phyloP scores from a whole-genome alignment of 2,329 filamentous ascomycete species.

The Hymenoscyphus linearis region DNA sequence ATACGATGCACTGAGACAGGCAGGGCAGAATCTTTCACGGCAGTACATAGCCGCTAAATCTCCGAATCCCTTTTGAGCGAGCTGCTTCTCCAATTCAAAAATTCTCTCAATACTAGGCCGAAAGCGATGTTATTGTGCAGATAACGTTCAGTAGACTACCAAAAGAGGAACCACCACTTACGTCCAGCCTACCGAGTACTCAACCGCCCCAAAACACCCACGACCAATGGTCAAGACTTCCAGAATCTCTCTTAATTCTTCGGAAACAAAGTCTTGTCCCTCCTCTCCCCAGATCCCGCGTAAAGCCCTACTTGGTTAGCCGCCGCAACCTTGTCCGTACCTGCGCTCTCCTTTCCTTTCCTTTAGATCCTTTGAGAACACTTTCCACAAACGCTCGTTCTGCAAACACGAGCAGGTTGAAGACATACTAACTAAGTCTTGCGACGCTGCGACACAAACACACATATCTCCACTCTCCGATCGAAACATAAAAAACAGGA shows the following conservation, averaged over 20 bases:
- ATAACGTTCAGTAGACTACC: neutral
- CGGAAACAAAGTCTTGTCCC: neutral
- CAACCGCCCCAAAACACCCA: neutral
- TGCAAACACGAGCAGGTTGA: neutral
- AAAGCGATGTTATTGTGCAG: neutral
- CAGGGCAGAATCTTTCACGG: neutral
- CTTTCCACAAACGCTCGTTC: neutral
- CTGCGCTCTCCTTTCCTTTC: neutral
- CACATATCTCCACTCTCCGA: neutral
- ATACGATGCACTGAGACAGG: neutral
- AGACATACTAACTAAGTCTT: neutral
- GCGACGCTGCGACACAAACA: neutral
- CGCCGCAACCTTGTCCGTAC: neutral
- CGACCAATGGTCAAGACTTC: neutral
- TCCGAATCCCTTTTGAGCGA: neutral
- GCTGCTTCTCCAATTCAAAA: neutral
- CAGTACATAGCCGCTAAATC: neutral
- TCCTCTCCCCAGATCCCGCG: neutral
- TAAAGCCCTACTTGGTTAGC: neutral
- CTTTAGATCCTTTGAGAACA: neutral
- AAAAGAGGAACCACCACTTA: neutral
- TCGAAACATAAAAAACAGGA: neutral
- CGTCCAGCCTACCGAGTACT: neutral
- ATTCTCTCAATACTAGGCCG: neutral
- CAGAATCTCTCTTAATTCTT: neutral